Evolutionary conservation across 2,329 filamentous ascomycete species (phyloP).

Genomic region (Arthrobotrys sphaeroides): DNA sequence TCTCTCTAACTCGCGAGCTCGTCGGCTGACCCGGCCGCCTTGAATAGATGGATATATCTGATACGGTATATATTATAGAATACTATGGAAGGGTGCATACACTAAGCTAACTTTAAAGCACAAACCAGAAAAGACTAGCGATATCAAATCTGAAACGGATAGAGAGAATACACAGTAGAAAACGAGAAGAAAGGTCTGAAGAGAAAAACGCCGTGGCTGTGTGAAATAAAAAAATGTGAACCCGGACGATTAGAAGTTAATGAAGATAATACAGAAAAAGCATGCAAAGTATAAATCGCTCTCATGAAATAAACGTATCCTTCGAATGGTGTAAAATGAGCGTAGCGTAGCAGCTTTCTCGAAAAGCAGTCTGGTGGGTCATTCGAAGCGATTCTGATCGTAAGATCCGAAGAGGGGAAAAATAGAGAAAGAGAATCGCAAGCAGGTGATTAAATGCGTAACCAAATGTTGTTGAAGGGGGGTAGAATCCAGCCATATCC

Average conservation of each 20-base stretch:
- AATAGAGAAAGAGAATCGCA: conserved; percentile 14
- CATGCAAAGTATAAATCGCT: conserved; percentile 19
- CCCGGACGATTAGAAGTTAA: conserved; percentile 15
- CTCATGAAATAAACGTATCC: conserved; percentile 40
- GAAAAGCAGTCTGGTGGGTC: conserved; percentile 47
- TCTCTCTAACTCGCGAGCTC: too few species aligned
- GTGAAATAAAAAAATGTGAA: conserved; percentile 32
- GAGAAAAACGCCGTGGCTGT: conserved; percentile 37
- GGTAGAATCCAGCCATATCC: conserved; percentile 8
- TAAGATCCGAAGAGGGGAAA: conserved; percentile 10
- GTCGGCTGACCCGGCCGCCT: not conserved
- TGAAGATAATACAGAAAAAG: not conserved
- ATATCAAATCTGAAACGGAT: conserved; percentile 16
- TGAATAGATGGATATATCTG: not conserved
- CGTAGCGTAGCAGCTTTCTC: conserved; percentile 48
- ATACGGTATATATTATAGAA: conserved; percentile 1
- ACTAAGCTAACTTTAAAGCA: not conserved
- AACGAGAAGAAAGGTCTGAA: too few species aligned
- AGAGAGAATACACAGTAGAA: too few species aligned
- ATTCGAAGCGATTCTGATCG: conserved; percentile 20
- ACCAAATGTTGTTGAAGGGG: conserved; percentile 15
- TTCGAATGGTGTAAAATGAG: conserved; percentile 35
- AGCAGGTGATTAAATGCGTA: conserved; percentile 23
- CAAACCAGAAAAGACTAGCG: not conserved
- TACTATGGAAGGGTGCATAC: not conserved